phyloP scores from a whole-genome alignment of 2,329 filamentous ascomycete species.

The Curvularia verruculosa region DNA sequence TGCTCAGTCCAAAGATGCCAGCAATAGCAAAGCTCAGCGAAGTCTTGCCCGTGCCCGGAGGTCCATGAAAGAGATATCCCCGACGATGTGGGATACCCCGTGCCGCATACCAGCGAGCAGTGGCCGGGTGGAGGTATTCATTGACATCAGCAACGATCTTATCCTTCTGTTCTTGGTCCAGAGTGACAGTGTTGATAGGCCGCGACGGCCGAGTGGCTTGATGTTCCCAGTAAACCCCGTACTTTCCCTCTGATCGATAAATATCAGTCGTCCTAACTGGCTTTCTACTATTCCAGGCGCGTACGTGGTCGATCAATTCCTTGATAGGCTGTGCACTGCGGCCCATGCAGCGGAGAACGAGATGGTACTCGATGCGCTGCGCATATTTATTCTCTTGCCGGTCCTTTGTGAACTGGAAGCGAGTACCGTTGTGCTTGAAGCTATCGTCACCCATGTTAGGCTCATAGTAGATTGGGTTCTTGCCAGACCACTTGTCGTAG shows the following conservation, averaged over 20 bases:
- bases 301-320: conserved; percentile 53
- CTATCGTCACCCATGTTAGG: conserved; percentile 55
- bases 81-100: conserved; percentile 84
- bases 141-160: conserved; percentile 74
- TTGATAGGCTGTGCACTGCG: conserved; percentile 58
- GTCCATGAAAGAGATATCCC: conserved; percentile 81
- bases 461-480: conserved; percentile 56
- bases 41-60: conserved; percentile 80
- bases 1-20: conserved; percentile 55
- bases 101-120: conserved; percentile 80
- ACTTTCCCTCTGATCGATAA: conserved; percentile 48
- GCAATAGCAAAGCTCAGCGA: conserved; percentile 50
- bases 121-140: conserved; percentile 75
- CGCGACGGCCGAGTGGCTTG: conserved; percentile 65
- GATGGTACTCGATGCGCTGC: conserved; percentile 7
- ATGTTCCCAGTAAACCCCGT: conserved; percentile 48
- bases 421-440: conserved; percentile 52
- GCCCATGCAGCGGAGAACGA: conserved; percentile 53
- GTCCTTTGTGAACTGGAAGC: conserved; percentile 50
- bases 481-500: conserved; percentile 57
- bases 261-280: conserved; percentile 55
- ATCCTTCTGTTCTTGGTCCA: conserved; percentile 70
- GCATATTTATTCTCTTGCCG: conserved; percentile 23
- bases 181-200: conserved; percentile 76
- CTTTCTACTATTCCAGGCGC: conserved; percentile 52